Evolutionary conservation across 2,329 filamentous ascomycete genomes (phyloP), one percentile per base, ranked within the genome.

Genomic region (Hypoxylon sp.): DNA sequence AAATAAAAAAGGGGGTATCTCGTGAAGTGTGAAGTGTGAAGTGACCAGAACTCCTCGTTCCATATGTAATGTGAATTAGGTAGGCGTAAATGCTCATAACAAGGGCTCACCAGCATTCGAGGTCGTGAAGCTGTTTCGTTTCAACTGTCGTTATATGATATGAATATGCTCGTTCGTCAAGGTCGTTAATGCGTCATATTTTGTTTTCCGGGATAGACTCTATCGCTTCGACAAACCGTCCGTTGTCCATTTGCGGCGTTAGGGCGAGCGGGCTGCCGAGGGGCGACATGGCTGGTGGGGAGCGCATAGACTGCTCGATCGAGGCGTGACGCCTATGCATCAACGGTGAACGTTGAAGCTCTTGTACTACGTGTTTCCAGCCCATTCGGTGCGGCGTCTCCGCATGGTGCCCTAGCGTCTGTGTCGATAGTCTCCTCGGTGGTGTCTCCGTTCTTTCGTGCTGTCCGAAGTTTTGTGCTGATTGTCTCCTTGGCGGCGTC

Each of bases 301-400:
- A 80, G 22, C 82, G 80, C 84, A 89, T 88, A 67, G 86, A 80
- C 71, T 81, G 82, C 77, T 91, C 89, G 73, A 90, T 87, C 6
- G 86, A 89, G n/a, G 87, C 86, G 74, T 88, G 88, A 14, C 89
- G 83, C 73, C 88, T 86, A 54, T 88, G 87, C 81, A 91, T 84
- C 62, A 85, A 78, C 2, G 88, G 89, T 24, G 87, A 89, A 61
- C 80, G 85, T 76, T 90, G 88, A 54, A 91, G 79, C 74, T 91
- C 89, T 59, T 87, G 82, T 22, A 91, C 86, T 5, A 91, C 88
- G 26, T 88, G 87, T 19, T 86, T 86, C 89, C 89, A 91, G 26
- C 88, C 87, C 68, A 81, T 80, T 59, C 84, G 84, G 57, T 88
- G 86, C 19, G 80, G 80, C 42, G 80, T 59, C 24, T 58, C 39